Conservation (phyloP, 176 grass and related monocot species). For the Cocos nucifera region DNA sequence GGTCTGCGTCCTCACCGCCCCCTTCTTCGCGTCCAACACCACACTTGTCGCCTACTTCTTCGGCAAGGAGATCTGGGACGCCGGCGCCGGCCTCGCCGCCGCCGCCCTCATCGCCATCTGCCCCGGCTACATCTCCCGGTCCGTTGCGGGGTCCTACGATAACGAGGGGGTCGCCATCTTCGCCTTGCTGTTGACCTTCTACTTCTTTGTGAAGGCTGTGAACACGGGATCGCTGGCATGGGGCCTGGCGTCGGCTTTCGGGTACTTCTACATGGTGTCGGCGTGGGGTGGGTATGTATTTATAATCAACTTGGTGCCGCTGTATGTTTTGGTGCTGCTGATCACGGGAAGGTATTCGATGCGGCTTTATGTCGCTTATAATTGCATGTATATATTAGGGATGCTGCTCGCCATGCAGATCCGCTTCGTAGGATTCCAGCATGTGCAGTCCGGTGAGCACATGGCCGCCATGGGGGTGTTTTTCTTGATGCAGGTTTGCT, state of each 20-base stretch:
- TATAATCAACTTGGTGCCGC: slow-evolving; percentile 95
- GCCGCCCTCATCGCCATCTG: slow-evolving; percentile 88
- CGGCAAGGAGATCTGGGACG: slow-evolving; percentile 98
- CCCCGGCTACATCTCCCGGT: slow-evolving; percentile 96
- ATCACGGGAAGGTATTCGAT: slow-evolving; percentile 93
- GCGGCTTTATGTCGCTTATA: slow-evolving; percentile 95
- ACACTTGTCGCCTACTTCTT: slow-evolving; percentile 95
- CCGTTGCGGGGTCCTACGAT: slow-evolving; percentile 81
- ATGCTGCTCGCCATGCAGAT: slow-evolving; percentile 99
- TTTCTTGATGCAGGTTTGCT: slow-evolving; percentile 81
- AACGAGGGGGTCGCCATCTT: slow-evolving; percentile 98
- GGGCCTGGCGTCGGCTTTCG: slow-evolving; percentile 79
- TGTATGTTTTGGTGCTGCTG: slow-evolving; percentile 88
- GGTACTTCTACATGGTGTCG: slow-evolving; percentile 99
- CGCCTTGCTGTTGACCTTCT: slow-evolving; percentile 94
- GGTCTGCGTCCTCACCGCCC: slow-evolving; percentile 94
- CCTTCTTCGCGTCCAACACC: slow-evolving; percentile 97
- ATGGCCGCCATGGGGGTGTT: slow-evolving; percentile 97
- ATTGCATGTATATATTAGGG: slow-evolving; percentile 81
- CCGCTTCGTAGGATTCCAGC: slow-evolving; percentile 94
- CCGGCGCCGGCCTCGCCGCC: slow-evolving; percentile 68
- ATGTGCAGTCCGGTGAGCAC: slow-evolving; percentile 95
- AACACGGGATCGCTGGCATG: slow-evolving; percentile 89
- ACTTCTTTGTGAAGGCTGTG: slow-evolving; percentile 92
- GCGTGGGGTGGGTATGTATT: slow-evolving; percentile 99